phyloP scores from a whole-genome alignment of 73 alveolate genomes.

The Durusdinium trenchii region DNA sequence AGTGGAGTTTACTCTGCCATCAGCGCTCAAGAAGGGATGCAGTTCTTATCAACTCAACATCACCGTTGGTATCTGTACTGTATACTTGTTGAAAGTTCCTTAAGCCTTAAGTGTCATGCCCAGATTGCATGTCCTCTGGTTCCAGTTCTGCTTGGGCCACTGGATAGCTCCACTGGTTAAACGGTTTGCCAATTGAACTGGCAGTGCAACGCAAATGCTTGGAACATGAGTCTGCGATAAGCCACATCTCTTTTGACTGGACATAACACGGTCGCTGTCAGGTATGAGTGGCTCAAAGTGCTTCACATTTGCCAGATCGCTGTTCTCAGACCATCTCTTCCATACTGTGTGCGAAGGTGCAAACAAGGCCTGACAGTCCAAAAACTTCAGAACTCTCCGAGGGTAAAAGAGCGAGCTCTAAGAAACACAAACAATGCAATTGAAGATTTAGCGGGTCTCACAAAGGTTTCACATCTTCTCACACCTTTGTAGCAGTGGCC shows the following conservation, averaged over 20 bases:
- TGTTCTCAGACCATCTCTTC: slow-evolving; percentile 73
- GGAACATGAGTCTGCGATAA: neutral
- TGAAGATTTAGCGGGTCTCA: neutral
- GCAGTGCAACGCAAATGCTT: neutral
- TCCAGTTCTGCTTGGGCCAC: neutral
- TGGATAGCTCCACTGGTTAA: neutral
- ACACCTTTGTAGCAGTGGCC: slow-evolving; percentile 38
- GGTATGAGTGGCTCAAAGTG: neutral
- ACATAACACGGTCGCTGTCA: neutral
- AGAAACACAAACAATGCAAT: neutral
- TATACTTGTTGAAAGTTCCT: neutral
- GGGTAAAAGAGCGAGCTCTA: neutral
- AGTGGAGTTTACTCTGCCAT: neutral
- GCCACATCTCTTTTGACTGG: neutral
- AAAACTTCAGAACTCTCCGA: too few relatives aligned
- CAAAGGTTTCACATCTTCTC: neutral
- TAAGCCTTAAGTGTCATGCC: neutral
- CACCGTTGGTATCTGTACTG: neutral
- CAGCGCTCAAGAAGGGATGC: neutral
- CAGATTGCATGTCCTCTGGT: neutral
- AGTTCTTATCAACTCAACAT: neutral
- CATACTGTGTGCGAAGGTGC: slow-evolving; percentile 65
- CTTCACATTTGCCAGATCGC: too few relatives aligned
- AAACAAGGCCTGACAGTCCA: slow-evolving; percentile 33
- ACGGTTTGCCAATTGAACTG: neutral